Evolutionary conservation across 495 filamentous ascomycete genomes (phyloP), one percentile per base, ranked within the genome.

Genomic region (Trichodelitschia bisporula): DNA sequence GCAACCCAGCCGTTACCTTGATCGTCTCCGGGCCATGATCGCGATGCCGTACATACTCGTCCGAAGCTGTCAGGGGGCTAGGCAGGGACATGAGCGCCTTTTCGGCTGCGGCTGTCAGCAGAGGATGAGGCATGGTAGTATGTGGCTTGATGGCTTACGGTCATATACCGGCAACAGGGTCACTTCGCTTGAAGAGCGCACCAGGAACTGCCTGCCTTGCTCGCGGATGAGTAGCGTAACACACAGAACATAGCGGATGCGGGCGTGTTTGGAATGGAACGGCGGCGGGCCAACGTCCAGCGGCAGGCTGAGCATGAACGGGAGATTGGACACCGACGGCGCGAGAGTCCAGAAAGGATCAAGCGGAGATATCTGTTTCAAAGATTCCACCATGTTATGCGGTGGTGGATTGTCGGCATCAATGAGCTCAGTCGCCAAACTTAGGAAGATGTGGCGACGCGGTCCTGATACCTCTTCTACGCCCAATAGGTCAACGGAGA

Each of bases 211-310:
- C 36, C 47, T 55, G 13, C 49, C 53, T 33, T 41, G 36, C 15
- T 54, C 53, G 26, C 41, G 46, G 6, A 58, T 47, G 26, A 55
- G 39, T 5, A 53, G 41, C 4, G 50, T 50, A 4, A 44, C 41
- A 31, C 43, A 45, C 1, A 67, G 48, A 24, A 58, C 34, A 29
- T 64, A 68, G 33, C 56, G 46, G 23, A 68, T 64, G 26, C 49
- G 49, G 16, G 55, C 61, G 33, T 54, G 50, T 31, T 53, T 57
- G 4, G 59, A 65, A 13, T 51, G 36, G 36, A 62, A 66, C 8
- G 62, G 62, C 12, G 58, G 55, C 19, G 64, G 63, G 4, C 62
- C 61, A 28, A 64, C 52, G 30, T 60, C 53, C 2, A 64, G 43
- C 2, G 64, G 64, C 17, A 67, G 43, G 32, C 57, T 59, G 18